A percentile compares a stretch with the other conserved stretches of the same genome.
phyloP scores from a whole-genome alignment of 2,329 filamentous ascomycete species.

The Trichophyton mentagrophytes region DNA sequence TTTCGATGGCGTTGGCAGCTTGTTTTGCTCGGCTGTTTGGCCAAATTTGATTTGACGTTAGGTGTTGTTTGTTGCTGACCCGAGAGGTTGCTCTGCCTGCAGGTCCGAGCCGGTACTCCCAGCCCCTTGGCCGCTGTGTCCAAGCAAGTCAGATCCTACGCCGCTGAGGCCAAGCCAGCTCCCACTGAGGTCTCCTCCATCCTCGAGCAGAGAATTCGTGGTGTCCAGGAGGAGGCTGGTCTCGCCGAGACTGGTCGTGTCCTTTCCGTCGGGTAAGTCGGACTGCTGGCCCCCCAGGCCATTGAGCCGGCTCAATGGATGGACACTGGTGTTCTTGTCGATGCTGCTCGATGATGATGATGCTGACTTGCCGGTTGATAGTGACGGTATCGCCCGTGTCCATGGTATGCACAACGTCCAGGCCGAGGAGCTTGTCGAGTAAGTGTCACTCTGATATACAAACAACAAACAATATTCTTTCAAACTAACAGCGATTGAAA shows the following conservation, averaged over 20 bases:
- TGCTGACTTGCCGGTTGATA: constrained; percentile 30
- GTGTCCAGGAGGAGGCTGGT: constrained; percentile 90
- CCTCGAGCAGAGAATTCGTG: constrained; percentile 97
- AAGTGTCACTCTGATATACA: constrained; percentile 38
- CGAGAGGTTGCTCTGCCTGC: constrained; percentile 11
- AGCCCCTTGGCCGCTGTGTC: constrained; percentile 58
- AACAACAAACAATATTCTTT: constrained; percentile 10
- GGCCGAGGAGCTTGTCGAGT: constrained; percentile 99
- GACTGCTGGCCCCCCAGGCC: background rate
- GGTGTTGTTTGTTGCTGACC: background rate
- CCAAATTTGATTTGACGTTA: background rate
- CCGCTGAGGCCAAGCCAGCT: constrained; percentile 81
- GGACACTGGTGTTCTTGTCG: background rate
- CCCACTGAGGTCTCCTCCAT: constrained; percentile 99
- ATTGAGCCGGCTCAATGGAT: background rate
- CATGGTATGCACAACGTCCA: constrained; percentile 99
- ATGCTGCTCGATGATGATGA: background rate
- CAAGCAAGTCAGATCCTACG: constrained; percentile 73
- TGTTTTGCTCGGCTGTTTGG: background rate
- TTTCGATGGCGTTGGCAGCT: background rate
- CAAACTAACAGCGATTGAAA: constrained; percentile 28
- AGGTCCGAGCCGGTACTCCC: constrained; percentile 81
- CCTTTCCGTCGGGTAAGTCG: constrained; percentile 80
- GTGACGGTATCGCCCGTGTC: constrained; percentile 99
- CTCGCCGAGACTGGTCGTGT: constrained; percentile 98